Evolutionary conservation across 2,329 filamentous ascomycete genomes (phyloP).

Genomic region (Diaporthe citrichinensis): DNA sequence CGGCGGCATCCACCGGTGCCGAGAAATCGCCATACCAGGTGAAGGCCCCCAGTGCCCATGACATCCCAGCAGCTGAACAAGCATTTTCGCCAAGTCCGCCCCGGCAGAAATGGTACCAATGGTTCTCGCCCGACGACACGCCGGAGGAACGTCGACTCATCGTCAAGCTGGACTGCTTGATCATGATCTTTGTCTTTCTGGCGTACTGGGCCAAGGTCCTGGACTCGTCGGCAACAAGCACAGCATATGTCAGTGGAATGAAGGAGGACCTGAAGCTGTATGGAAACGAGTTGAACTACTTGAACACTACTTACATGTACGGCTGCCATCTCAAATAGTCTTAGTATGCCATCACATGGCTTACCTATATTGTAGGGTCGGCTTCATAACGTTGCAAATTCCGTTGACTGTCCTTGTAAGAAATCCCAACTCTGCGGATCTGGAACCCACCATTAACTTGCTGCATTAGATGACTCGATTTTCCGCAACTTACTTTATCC

Average conservation of each 20-base stretch:
- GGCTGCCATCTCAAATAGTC: not conserved
- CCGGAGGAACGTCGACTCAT: slow-evolving; percentile 52
- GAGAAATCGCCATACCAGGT: not conserved
- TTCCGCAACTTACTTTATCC: slow-evolving; percentile 11
- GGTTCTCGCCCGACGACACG: slow-evolving; percentile 36
- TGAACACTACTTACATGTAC: slow-evolving; percentile 10
- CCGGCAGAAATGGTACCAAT: slow-evolving; percentile 20
- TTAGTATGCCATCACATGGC: accelerated
- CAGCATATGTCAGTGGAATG: slow-evolving; percentile 21
- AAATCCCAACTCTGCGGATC: not conserved
- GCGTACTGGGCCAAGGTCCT: slow-evolving; percentile 58
- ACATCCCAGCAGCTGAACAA: not conserved
- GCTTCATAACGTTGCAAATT: slow-evolving; percentile 6
- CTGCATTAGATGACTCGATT: not conserved
- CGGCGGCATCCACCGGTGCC: not conserved
- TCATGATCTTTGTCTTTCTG: slow-evolving; percentile 54
- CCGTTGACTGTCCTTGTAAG: not conserved
- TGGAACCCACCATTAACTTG: not conserved
- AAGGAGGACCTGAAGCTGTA: slow-evolving; percentile 33
- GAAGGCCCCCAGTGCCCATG: not conserved
- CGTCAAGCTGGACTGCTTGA: slow-evolving; percentile 53
- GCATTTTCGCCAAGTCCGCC: slow-evolving; percentile 22
- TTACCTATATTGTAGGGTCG: not conserved
- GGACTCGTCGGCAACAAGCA: slow-evolving; percentile 48
- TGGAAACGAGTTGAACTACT: slow-evolving; percentile 22